Evolutionary conservation across 108 stramenopile genomes (phyloP), one percentile per base, ranked within the genome.

Genomic region (Nitzschia inconspicua): DNA sequence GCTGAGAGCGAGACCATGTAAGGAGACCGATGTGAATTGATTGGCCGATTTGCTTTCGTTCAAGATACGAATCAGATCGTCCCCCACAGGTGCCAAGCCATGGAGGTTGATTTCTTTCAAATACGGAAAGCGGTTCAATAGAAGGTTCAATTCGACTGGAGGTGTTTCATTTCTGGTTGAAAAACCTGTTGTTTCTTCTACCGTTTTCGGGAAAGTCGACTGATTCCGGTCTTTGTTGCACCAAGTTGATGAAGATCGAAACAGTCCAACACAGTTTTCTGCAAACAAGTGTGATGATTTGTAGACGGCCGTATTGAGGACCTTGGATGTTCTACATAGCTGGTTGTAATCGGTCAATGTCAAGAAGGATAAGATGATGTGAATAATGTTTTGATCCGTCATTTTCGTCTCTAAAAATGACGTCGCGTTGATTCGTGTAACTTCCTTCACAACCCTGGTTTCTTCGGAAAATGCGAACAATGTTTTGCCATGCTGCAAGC

Each of bases 11-110:
- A 30, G 36, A 5, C 34, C 60, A 24, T 28, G 20, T 36, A 68
- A 18, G 2, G 47, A 8, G 13, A 68, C 9, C 1, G 27, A 24
- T 42, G 49, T 23, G n/a, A 68, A 25, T 24, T 10, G 34, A 3
- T 0, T 4, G 2, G 58, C 57, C 30, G 58, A 27, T n/a, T 30
- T 28, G 24, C 44, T 26, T 14, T 36, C 27, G 47, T 68, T 68
- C 3, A 68, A 37, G 6, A 68, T 60, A 3, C 22, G 26, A 39
- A 68, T 23, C 39, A 59, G 28, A n/a, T 22, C 44, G 59, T 68
- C 67, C 9, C 67, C 67, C 2, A 67, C 25, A 1, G 29, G 25
- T 16, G 13, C 58, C 5, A 68, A 6, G 2, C 58, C 47, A 25
- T 46, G 18, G 7, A 68, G 59, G 24, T 68, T 37, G 13, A 68